These are phyloP conservation scores for Citrullus mucosospermus DNA, from an alignment of 306 rosid genomes.

Conservation along the genomic window DNA sequence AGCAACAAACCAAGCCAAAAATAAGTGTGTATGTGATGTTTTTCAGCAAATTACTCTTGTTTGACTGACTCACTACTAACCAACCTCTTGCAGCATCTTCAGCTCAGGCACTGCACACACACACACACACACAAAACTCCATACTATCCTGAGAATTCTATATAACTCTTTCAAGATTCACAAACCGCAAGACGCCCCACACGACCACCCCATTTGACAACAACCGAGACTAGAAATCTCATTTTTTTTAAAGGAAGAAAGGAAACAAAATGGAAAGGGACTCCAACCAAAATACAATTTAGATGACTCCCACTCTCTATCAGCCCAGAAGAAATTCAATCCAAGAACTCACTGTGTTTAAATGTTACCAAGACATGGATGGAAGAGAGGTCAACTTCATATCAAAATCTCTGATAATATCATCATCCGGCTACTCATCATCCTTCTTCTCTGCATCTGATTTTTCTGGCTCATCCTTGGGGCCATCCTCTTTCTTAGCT, in stretches of 20 bases:
- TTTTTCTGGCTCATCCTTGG: constrained; percentile 21
- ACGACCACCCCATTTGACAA: not conserved
- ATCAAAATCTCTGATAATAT: not conserved
- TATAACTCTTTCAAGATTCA: not conserved
- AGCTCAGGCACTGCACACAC: not conserved
- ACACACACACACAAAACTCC: not conserved
- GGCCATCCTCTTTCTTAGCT: constrained; percentile 10
- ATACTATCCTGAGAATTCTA: not conserved
- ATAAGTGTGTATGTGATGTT: not conserved
- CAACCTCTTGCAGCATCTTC: not conserved
- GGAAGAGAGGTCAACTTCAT: not conserved
- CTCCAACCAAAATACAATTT: not conserved
- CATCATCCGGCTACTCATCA: constrained; percentile 37
- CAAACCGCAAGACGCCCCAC: not conserved
- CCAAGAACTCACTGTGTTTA: not conserved
- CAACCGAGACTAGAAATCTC: not conserved
- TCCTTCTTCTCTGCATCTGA: constrained; percentile 36
- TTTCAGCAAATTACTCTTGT: not conserved
- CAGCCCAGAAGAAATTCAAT: not conserved
- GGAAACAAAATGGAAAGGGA: not conserved
- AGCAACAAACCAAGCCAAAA: not conserved
- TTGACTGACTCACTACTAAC: not conserved
- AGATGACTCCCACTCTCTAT: not conserved
- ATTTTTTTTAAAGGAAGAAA: not conserved
- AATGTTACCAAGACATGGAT: not conserved